A percentile compares a stretch with the other conserved stretches of the same genome.
Conservation (phyloP, 2,329 filamentous ascomycete species). For the Hymenoscyphus fraxineus region DNA sequence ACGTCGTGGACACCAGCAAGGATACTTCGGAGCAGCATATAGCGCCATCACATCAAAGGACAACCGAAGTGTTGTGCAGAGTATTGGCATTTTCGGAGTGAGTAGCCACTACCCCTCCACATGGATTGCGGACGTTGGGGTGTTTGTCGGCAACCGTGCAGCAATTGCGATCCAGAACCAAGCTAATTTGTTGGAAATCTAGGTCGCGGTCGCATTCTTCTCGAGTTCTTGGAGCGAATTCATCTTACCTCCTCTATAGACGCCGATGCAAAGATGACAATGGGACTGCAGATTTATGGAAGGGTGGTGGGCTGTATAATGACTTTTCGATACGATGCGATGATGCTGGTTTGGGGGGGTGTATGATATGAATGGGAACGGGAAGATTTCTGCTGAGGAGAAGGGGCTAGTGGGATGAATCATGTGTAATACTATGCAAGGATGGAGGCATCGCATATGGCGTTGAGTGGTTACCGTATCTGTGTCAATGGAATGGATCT, state of each 20-base stretch:
- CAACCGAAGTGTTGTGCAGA: slow-evolving; percentile 65
- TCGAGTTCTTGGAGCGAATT: slow-evolving; percentile 65
- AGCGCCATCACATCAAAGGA: slow-evolving; percentile 61
- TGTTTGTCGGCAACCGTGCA: not conserved
- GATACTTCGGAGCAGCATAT: slow-evolving; percentile 57
- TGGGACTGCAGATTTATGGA: not conserved
- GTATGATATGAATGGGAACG: not conserved
- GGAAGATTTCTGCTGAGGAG: not conserved
- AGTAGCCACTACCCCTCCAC: slow-evolving; percentile 30
- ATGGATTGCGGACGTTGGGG: not conserved
- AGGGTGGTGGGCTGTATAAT: not conserved
- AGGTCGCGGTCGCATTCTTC: slow-evolving; percentile 65
- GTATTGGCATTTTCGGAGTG: slow-evolving; percentile 66
- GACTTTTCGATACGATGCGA: not conserved
- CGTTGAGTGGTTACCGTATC: not conserved
- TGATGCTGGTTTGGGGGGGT: not conserved
- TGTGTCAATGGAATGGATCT: slow-evolving; percentile 5
- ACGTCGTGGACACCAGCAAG: slow-evolving; percentile 40
- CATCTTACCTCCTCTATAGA: slow-evolving; percentile 57
- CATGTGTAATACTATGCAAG: slow-evolving; percentile 1
- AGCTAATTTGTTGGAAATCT: slow-evolving; percentile 18
- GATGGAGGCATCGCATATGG: not conserved
- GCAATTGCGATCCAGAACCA: slow-evolving; percentile 7
- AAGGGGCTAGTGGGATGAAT: not conserved
- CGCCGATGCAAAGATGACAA: not conserved